A percentile compares a stretch with the other conserved stretches of the same genome.
Conservation (phyloP, 2,329 filamentous ascomycete species). For the Pyricularia grisea region DNA sequence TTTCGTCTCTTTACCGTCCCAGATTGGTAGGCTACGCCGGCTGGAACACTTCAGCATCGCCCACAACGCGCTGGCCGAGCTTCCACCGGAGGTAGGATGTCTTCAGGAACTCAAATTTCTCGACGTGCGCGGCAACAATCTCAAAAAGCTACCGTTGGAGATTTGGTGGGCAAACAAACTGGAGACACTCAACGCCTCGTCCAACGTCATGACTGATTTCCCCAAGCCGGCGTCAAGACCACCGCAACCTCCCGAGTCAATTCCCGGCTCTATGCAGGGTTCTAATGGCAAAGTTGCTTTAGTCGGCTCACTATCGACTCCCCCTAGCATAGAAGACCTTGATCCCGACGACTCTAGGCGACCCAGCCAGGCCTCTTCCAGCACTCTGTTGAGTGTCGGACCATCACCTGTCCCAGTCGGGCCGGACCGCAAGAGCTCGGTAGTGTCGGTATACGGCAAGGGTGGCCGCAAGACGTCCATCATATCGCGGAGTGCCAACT, state of each 20-base stretch:
- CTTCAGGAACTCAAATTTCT: conserved; percentile 75
- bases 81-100: conserved; percentile 83
- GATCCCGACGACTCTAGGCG: conserved; percentile 49
- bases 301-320: conserved; percentile 40
- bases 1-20: conserved; percentile 78
- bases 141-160: conserved; percentile 79
- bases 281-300: conserved; percentile 30
- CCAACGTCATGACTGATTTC: conserved; percentile 84
- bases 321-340: conserved; percentile 71
- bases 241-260: conserved; percentile 48
- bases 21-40: conserved; percentile 73
- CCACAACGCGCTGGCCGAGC: conserved; percentile 75
- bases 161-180: conserved; percentile 92
- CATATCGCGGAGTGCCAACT: conserved; percentile 51
- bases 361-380: conserved; percentile 73
- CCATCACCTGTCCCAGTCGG: conserved; percentile 56
- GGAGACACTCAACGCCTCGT: conserved; percentile 89
- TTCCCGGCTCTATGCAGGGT: conserved; percentile 19
- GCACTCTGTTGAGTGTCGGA: conserved; percentile 64
- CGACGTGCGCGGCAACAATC: conserved; percentile 88
- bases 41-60: conserved; percentile 91
- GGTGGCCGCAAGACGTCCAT: conserved; percentile 79
- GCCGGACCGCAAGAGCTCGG: conserved; percentile 67
- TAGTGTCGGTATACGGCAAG: conserved; percentile 71
- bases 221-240: conserved; percentile 73